Conservation (phyloP, 148 eudicot genomes). For the Nepenthes mirabilis region DNA sequence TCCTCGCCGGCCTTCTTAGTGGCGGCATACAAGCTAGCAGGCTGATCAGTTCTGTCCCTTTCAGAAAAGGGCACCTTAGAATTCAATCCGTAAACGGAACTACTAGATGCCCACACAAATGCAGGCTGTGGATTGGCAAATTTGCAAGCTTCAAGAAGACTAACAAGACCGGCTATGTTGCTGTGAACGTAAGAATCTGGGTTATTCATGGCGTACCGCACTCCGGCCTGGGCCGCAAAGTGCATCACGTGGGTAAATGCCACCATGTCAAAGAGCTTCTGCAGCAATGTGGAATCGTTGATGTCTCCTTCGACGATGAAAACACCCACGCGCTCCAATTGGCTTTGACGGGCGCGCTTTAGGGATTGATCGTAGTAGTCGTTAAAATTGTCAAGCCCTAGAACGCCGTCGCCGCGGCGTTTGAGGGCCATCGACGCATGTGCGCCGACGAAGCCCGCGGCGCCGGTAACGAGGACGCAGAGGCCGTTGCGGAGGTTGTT, state of each 20-base stretch:
- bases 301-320: conserved; percentile 49
- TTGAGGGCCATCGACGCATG: conserved; percentile 47
- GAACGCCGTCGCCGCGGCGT: conserved; percentile 47
- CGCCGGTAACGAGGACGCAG: conserved; percentile 53
- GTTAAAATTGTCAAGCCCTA: conserved; percentile 63
- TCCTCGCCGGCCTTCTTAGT: conserved; percentile 79
- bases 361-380: conserved; percentile 36
- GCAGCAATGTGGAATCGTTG: conserved; percentile 31
- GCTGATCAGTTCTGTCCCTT: conserved; percentile 52
- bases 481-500: conserved; percentile 8
- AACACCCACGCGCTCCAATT: conserved; percentile 43
- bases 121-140: conserved; percentile 53
- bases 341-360: conserved; percentile 32
- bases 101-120: conserved; percentile 64
- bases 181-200: conserved; percentile 50
- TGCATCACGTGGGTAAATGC: conserved; percentile 56
- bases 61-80: conserved; percentile 61
- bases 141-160: conserved; percentile 47
- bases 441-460: conserved; percentile 60
- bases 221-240: conserved; percentile 76
- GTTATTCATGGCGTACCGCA: conserved; percentile 62
- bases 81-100: conserved; percentile 70
- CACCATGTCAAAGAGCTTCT: conserved; percentile 41
- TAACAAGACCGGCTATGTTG: conserved; percentile 58
- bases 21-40: conserved; percentile 73